Evolutionary conservation across 495 filamentous ascomycete species (phyloP).

Genomic region (Penicillium egyptiacum): DNA sequence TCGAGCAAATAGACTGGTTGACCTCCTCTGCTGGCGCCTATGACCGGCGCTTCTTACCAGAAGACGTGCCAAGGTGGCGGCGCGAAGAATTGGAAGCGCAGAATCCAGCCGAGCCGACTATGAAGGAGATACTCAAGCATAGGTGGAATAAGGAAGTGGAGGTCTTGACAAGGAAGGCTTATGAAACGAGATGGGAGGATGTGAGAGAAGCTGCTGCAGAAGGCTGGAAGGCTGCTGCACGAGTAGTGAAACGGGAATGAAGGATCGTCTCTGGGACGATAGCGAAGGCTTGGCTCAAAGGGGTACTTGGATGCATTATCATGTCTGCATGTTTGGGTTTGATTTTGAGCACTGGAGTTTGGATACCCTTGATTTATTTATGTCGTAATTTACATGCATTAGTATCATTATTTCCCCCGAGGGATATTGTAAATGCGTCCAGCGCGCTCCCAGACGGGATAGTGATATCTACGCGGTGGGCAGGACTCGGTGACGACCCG

Average conservation of each 20-base stretch:
- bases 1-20: conserved; percentile 58
- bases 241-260: conserved; percentile 41
- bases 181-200: conserved; percentile 62
- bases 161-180: conserved; percentile 62
- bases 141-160: conserved; percentile 78
- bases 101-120: conserved; percentile 39
- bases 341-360: conserved; percentile 23
- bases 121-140: conserved; percentile 70
- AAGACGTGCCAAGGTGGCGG: conserved; percentile 33
- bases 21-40: conserved; percentile 47
- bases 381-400: conserved; percentile 18
- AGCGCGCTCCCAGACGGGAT: conserved; percentile 21
- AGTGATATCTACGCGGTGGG: conserved; percentile 3
- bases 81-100: conserved; percentile 24
- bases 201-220: conserved; percentile 50
- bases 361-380: conserved; percentile 27
- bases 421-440: conserved; percentile 17
- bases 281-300: not conserved
- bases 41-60: conserved; percentile 39
- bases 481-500: not conserved
- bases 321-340: conserved; percentile 6
- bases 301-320: conserved; percentile 15
- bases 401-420: not conserved
- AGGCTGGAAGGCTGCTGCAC: conserved; percentile 33
- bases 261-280: not conserved